Base-by-base conservation (phyloP, 1,284 basidiomycete species). In the Cutaneotrichosporon mucoides region DNA sequence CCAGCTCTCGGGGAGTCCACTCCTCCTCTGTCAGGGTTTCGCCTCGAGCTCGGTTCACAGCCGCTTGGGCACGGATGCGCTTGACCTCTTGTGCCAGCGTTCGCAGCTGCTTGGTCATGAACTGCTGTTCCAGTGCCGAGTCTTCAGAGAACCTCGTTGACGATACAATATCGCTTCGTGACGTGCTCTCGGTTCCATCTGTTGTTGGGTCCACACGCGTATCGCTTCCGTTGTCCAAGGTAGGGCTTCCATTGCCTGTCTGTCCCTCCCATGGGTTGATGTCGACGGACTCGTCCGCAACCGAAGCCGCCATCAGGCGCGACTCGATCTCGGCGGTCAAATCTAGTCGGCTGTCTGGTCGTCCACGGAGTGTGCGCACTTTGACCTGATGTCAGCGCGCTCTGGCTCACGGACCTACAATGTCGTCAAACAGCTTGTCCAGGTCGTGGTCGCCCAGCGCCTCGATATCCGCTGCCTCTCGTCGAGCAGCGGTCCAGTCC, bases 401-500 rank as follows among this genome's bases (percentile, higher is more conserved):
- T 55, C 12, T 10, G 8, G 15, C 36, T 41, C 12, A 4, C 5
- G 36, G 1, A 13, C 6, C 24, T 1, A 72, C 73, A 56, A 76
- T 80, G 61, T 80, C 77, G 78, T 96, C 90, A 75, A 88, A 97
- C 13, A 97, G 82, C 72, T 89, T 91, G 81, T 95, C 94, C 55
- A 97, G 81, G 73, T 97, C 93, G 57, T 91, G 88, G 74, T 97
- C 92, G 0, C 90, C 90, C 35, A 97, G 82, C 69, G 88, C 90
- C 73, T 96, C 91, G 36, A 97, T 81, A 13, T 89, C 84, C 5
- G 93, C 92, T 6, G 91, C 92, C 79, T 97, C 93, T 13, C 92
- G 85, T 71, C 90, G 88, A 3, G 94, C 94, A 72, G 88, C 96
- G 15, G 86, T 89, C 92, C 92, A 97, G 74, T 97, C 94, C 47